These are phyloP conservation scores for Starmerella kuoi DNA, from an alignment of 805 yeast genomes.

Conservation along the genomic window DNA sequence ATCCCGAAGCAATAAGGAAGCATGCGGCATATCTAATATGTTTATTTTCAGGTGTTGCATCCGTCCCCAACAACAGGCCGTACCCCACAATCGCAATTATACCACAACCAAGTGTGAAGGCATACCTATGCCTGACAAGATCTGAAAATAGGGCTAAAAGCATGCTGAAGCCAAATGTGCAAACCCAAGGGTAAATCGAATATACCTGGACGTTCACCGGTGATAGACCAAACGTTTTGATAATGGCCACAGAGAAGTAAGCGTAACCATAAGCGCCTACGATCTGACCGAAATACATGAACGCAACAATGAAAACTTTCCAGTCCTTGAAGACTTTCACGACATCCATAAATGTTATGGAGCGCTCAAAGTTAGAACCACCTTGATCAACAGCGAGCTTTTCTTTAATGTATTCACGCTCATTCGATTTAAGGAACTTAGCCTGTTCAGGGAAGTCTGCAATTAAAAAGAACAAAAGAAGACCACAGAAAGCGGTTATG, in stretches of 20 bases:
- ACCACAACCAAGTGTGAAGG: slow-evolving; percentile 21
- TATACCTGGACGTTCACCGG: slow-evolving; percentile 65
- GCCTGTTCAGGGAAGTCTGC: slow-evolving; percentile 63
- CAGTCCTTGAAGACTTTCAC: slow-evolving; percentile 45
- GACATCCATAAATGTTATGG: slow-evolving; percentile 38
- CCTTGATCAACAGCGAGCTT: slow-evolving; percentile 46
- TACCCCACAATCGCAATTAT: slow-evolving; percentile 40
- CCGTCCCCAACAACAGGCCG: slow-evolving; percentile 40
- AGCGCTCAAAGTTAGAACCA: slow-evolving; percentile 39
- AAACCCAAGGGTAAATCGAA: slow-evolving; percentile 78
- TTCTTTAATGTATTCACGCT: slow-evolving; percentile 42
- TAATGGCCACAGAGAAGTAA: slow-evolving; percentile 58
- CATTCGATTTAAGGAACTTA: slow-evolving; percentile 40
- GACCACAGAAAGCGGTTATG: slow-evolving; percentile 29
- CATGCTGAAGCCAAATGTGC: slow-evolving; percentile 58
- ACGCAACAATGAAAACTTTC: slow-evolving; percentile 44
- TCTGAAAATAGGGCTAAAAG: slow-evolving; percentile 55
- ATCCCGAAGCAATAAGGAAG: slow-evolving; percentile 46
- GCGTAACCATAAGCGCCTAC: slow-evolving; percentile 71
- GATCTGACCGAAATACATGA: slow-evolving; percentile 52
- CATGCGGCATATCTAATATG: slow-evolving; percentile 50
- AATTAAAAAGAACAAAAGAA: slow-evolving; percentile 36
- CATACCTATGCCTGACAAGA: slow-evolving; percentile 31
- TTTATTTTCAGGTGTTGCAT: slow-evolving; percentile 26
- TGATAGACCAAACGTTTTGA: slow-evolving; percentile 48